These are phyloP conservation scores for Balakata baccata DNA, from an alignment of 345 rosid species.

Conservation along the genomic window DNA sequence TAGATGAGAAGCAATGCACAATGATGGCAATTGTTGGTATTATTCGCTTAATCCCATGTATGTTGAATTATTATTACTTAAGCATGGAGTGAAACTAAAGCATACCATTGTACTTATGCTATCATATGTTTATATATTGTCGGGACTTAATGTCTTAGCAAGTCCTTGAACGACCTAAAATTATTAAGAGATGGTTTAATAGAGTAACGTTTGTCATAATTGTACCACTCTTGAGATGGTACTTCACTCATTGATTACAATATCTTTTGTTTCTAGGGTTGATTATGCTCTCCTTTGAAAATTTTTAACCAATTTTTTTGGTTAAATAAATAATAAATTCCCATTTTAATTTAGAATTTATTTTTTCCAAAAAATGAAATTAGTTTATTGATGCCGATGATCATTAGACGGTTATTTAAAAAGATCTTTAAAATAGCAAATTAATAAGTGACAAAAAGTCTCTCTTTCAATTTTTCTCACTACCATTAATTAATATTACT, in stretches of 20 bases:
- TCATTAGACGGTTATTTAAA: no score
- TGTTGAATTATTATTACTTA: conserved; percentile 3
- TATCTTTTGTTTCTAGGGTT: neutral
- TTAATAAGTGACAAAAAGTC: no score
- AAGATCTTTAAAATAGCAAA: no score
- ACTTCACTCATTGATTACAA: neutral
- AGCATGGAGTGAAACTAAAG: conserved; percentile 1
- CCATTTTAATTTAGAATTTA: no score
- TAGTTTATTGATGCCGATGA: no score
- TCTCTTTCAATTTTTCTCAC: no score
- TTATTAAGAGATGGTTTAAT: neutral
- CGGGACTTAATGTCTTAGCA: neutral
- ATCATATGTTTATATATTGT: neutral
- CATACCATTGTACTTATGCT: neutral
- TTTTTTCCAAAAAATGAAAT: no score
- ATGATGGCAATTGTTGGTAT: neutral
- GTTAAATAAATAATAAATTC: no score
- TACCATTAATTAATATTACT: no score
- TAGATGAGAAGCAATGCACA: conserved; percentile 1
- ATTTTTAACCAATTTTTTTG: no score
- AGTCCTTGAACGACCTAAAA: neutral
- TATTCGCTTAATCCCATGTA: no score
- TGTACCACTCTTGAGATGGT: neutral
- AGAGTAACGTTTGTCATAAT: conserved; percentile 1
- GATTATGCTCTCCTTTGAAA: no score